A percentile compares a stretch with the other conserved stretches of the same genome.
phyloP scores from a whole-genome alignment of 257 asterid genomes.

The Nyctanthes arbortristis region DNA sequence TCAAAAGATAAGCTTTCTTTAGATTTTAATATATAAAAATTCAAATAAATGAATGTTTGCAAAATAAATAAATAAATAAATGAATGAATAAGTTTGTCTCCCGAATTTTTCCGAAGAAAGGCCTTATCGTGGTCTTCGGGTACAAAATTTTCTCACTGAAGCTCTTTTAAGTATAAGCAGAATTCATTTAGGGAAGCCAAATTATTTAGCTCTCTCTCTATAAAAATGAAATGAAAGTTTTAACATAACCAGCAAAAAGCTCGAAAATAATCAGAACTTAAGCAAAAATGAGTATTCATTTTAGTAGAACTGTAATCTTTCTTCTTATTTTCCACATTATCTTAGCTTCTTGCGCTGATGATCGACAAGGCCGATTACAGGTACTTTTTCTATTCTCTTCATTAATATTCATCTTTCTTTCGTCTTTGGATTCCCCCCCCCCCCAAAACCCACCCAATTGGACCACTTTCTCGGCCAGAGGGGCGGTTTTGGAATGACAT shows the following conservation, averaged over 20 bases:
- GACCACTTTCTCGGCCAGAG: too few species aligned
- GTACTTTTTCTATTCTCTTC: background rate
- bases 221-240: background rate
- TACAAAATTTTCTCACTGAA: background rate
- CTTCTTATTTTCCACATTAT: slow-evolving; percentile 7
- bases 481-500: too few species aligned
- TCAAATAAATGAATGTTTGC: too few species aligned
- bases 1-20: too few species aligned
- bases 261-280: background rate
- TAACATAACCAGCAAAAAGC: background rate
- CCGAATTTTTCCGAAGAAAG: too few species aligned
- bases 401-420: too few species aligned
- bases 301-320: background rate
- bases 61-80: too few species aligned
- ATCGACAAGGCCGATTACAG: slow-evolving; percentile 15
- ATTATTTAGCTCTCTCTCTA: background rate
- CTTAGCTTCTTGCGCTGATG: slow-evolving; percentile 2
- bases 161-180: too few species aligned
- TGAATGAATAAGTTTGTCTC: too few species aligned
- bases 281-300: slow-evolving; percentile 6
- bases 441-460: too few species aligned
- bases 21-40: too few species aligned
- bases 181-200: background rate
- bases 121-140: background rate
- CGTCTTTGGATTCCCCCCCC: too few species aligned